Percentiles rank a stretch among this genome's conserved stretches.
These are phyloP conservation scores for Iberis pinnata DNA, from an alignment of 345 rosid species.

Conservation along the genomic window DNA sequence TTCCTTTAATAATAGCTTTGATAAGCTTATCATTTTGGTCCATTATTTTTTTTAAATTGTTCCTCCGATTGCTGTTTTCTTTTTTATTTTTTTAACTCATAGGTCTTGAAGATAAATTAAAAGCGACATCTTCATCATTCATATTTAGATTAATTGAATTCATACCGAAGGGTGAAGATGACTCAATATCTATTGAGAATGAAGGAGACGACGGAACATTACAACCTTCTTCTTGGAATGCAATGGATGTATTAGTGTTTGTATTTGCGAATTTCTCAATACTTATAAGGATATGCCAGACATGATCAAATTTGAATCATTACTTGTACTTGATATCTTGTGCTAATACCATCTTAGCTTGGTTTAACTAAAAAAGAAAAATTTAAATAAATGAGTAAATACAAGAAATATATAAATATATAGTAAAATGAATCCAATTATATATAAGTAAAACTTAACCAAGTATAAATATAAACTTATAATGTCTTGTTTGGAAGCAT, in stretches of 20 bases:
- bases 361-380: background rate
- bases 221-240: background rate
- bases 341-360: background rate
- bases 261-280: background rate
- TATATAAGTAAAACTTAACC: too few species aligned
- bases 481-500: too few species aligned
- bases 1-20: too few species aligned
- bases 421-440: too few species aligned
- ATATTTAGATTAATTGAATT: background rate
- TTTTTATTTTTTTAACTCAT: too few species aligned
- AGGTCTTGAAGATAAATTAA: too few species aligned
- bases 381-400: too few species aligned
- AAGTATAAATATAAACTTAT: too few species aligned
- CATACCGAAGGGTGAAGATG: background rate
- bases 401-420: background rate
- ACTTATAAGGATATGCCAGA: background rate
- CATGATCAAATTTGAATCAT: background rate
- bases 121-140: too few species aligned
- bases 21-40: too few species aligned
- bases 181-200: background rate
- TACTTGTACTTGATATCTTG: background rate
- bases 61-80: too few species aligned
- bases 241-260: background rate
- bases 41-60: too few species aligned
- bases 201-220: background rate